Conservation (phyloP, 2,329 filamentous ascomycete species). For the Xylariaceae sp. region DNA sequence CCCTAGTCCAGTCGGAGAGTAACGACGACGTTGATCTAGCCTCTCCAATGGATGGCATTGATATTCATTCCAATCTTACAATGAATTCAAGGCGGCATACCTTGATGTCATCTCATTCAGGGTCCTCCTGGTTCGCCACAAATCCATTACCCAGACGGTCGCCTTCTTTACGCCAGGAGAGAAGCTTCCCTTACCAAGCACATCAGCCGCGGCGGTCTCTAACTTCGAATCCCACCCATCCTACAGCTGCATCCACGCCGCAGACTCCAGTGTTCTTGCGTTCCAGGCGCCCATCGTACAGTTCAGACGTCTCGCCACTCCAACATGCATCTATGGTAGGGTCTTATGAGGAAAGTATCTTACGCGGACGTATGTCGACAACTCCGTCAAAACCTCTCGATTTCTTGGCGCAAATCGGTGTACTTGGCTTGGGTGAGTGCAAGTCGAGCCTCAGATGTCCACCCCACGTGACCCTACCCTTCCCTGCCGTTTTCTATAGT, state of each 20-base stretch:
- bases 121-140: slow-evolving; percentile 46
- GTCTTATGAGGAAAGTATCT: slow-evolving; percentile 95
- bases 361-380: slow-evolving; percentile 94
- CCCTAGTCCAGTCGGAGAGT: slow-evolving; percentile 84
- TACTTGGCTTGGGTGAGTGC: slow-evolving; percentile 86
- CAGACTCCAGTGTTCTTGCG: slow-evolving; percentile 55
- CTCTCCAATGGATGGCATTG: slow-evolving; percentile 53
- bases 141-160: slow-evolving; percentile 37
- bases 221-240: slow-evolving; percentile 58
- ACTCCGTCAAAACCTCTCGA: slow-evolving; percentile 89
- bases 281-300: slow-evolving; percentile 69
- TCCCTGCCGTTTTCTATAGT: slow-evolving; percentile 95
- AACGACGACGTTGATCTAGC: slow-evolving; percentile 75
- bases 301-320: slow-evolving; percentile 73
- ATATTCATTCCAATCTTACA: slow-evolving; percentile 46
- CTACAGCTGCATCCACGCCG: slow-evolving; percentile 46
- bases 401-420: slow-evolving; percentile 93
- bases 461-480: slow-evolving; percentile 85
- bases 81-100: slow-evolving; percentile 66
- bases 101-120: slow-evolving; percentile 63
- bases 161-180: slow-evolving; percentile 59
- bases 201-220: slow-evolving; percentile 79
- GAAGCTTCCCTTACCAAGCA: slow-evolving; percentile 69
- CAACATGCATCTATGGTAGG: slow-evolving; percentile 96
- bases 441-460: slow-evolving; percentile 84